Evolutionary conservation across 768 basidiomycete species (phyloP), one percentile per base, ranked within the genome.

Genomic region (Mycena sanguinolenta): DNA sequence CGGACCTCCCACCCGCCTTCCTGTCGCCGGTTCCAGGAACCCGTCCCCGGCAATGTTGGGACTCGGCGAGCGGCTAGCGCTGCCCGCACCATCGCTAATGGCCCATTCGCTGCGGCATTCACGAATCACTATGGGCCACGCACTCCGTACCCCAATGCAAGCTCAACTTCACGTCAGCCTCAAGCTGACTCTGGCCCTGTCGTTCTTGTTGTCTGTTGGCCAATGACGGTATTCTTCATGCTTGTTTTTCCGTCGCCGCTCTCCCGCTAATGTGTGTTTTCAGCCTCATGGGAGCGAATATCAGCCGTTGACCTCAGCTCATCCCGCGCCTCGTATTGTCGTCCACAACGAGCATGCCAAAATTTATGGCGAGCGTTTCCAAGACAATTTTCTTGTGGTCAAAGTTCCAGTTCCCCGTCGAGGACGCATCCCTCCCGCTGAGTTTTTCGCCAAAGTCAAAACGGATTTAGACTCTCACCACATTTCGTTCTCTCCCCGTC

Each of bases 61-160:
- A 54, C 50, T 12, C 58, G 28, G 8, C 58, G 65, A 1, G 14
- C 13, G 0, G 28, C 34, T 8, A 67, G 58, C 30, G 25, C 19
- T 19, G 50, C 13, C 0, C 38, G 50, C 10, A 53, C 58, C 0
- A 27, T 67, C 3, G 5, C 28, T 2, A 50, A 60, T 10, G 58
- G 58, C 23, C 36, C 58, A 4, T 60, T 60, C 9, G 38, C 50
- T 0, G 27, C 50, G 3, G 50, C 49, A 0, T 42, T 32, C 12
- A 36, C 23, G 7, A 53, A 44, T 9, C 65, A 67, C 27, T 6
- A 4, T 54, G 65, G 65, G 2, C n/a, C 58, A 12, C 55, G 23
- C 34, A 57, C 55, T 1, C 34, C 55, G 1, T 53, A 30, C 10
- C 52, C 44, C 7, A 30, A 2, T 16, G 19, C 9, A 16, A 53